Evolutionary conservation across 129 eudicot genomes (phyloP), one percentile per base, ranked within the genome.

Genomic region (Artemisia argyi): DNA sequence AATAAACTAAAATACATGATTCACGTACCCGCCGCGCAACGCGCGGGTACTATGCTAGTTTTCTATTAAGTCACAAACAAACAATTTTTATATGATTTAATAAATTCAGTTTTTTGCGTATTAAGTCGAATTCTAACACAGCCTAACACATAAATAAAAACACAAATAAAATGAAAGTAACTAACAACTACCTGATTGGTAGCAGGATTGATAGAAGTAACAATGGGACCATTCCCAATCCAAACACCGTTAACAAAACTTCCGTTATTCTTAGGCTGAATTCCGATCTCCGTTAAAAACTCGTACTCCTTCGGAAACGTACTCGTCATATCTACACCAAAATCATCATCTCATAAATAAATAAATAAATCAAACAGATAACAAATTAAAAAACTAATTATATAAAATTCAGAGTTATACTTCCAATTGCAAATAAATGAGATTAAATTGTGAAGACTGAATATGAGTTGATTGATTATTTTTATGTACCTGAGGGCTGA

Each of bases 161-260:
- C 1, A 20, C 0, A 20, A 20, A 20, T 20, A 20, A 20, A 20
- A 8, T 9, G 49, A 63, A 63, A 63, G 68, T 32, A 35, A 30
- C 6, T 30, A 11, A 56, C 0, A 0, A 22, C 68, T 16, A 89
- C 98, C 92, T 87, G 80, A 72, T 93, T 93, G 72, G 75, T 83
- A 71, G 97, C 91, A 58, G 98, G 98, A 82, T 87, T 93, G 11
- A 90, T 82, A 28, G 97, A 75, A 8, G 92, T 75, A 52, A 84
- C 81, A n/a, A 84, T 64, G 8, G 93, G 83, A 11, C 97, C 98
- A 61, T 69, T 85, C 56, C 87, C 98, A 56, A 85, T 88, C 98
- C 98, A 93, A 0, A 56, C 72, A n/a, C 98, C 98, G 65, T 84
- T 79, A 1, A 87, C 90, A 75, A 77, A 93, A 20, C 90, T 76